Conservation (phyloP, 78 protist species). For the Chrysochromulina parva region DNA sequence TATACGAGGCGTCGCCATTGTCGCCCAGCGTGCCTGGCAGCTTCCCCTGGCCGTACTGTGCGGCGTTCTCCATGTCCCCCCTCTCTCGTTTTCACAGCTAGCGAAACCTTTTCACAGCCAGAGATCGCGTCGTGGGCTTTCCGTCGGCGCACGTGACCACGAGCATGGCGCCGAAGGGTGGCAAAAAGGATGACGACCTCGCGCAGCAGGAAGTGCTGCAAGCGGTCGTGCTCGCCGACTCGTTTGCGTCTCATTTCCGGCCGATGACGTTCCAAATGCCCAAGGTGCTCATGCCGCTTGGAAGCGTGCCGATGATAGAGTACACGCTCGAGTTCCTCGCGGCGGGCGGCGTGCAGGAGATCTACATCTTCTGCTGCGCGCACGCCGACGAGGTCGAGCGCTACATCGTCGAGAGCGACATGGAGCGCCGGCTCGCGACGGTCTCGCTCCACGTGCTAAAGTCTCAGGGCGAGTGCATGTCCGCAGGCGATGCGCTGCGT, state of each 20-base stretch:
- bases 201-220: background rate
- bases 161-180: background rate
- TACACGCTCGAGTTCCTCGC: constrained; percentile 86
- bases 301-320: constrained; percentile 78
- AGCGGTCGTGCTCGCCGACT: constrained; percentile 39
- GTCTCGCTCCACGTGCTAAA: background rate
- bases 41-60: too few species aligned
- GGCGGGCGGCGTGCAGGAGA: constrained; percentile 69
- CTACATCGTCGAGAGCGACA: constrained; percentile 37
- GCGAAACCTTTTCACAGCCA: too few species aligned
- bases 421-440: background rate
- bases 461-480: constrained; percentile 28
- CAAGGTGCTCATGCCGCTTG: constrained; percentile 69
- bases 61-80: too few species aligned
- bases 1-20: too few species aligned
- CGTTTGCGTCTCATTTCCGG: background rate
- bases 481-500: constrained; percentile 81
- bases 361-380: constrained; percentile 66
- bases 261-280: constrained; percentile 10
- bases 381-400: constrained; percentile 58
- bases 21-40: too few species aligned
- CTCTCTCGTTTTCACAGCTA: too few species aligned
- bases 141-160: background rate
- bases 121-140: too few species aligned
- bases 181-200: background rate